Evolutionary conservation across 768 basidiomycete genomes (phyloP).

Genomic region (Pleurotus ostreatus): DNA sequence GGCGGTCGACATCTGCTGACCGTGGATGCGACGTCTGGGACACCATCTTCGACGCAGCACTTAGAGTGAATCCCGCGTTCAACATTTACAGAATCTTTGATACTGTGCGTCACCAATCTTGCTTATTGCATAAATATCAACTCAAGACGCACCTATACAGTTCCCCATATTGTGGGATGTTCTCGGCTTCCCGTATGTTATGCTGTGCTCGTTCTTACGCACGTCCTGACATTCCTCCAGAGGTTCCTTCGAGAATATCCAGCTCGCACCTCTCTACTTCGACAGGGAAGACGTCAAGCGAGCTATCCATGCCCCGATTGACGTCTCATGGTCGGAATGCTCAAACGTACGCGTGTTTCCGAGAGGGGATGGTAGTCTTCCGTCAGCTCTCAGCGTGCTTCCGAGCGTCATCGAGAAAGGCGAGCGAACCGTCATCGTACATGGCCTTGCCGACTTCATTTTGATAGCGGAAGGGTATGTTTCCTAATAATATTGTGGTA

Average conservation of each 20-base stretch:
- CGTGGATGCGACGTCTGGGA: conserved; percentile 67
- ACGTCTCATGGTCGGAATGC: conserved; percentile 64
- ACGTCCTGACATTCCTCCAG: conserved; percentile 22
- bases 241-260: conserved; percentile 50
- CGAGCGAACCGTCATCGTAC: conserved; percentile 60
- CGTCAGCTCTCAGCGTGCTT: conserved; percentile 60
- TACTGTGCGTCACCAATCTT: conserved; percentile 31
- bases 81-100: conserved; percentile 77
- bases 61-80: conserved; percentile 69
- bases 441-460: conserved; percentile 71
- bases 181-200: conserved; percentile 69
- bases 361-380: conserved; percentile 54
- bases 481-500: neutral
- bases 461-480: conserved; percentile 71
- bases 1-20: conserved; percentile 40
- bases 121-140: neutral
- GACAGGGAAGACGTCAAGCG: conserved; percentile 62
- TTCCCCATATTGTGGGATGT: conserved; percentile 77
- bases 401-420: conserved; percentile 77
- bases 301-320: conserved; percentile 65
- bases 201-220: neutral
- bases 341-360: conserved; percentile 58
- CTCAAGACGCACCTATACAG: conserved; percentile 10
- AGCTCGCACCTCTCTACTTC: conserved; percentile 64
- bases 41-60: conserved; percentile 55